Base-by-base conservation (phyloP, 805 yeast genomes). In the Cyberlindnera lachancei region DNA sequence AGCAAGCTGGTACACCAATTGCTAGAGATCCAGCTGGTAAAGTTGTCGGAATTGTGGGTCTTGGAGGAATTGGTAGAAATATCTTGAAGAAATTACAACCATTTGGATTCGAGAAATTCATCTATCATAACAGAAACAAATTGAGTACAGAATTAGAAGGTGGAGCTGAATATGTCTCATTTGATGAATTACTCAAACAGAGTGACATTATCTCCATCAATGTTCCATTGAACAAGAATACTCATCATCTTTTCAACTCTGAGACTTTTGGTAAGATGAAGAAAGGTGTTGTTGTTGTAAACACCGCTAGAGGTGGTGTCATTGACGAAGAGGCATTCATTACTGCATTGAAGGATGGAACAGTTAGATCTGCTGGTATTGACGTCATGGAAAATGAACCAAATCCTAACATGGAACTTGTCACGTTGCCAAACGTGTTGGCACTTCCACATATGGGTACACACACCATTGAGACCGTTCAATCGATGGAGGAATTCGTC, bases 361-460 rank as follows among this genome's bases (percentile, higher is more conserved):
- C 79, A 44, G 66, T 83, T 19, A 72, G 75, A 23, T 58, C 80
- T 5, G 79, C 73, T 38, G 94, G 87, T 12, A 50, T 81, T 11
- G 94, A 83, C 48, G 94, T 83, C 18, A 76, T 78, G 53, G 88
- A 81, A 53, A 58, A 63, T 41, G 94, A 82, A 56, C 94, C 94
- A 9, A 50, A 73, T 41, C 80, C 75, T n/a, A 68, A 79, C 26
- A 58, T 68, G 50, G 87, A 80, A 38, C 60, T 82, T 41, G 57
- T 69, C 30, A 60, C 63, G 19, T 58, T 79, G 57, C 81, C 83
- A 11, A 79, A 79, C 41, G 84, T 77, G n/a, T 66, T 81, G 10
- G 71, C 83, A 22, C 62, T 83, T 43, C 96, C 96, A 12, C 96
- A 87, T 55, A 76, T 84, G 80, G 96, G 95, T 18, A 84, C 95